Base-by-base conservation (phyloP, 176 grass and related monocot species). In the Oryza meyeriana region DNA sequence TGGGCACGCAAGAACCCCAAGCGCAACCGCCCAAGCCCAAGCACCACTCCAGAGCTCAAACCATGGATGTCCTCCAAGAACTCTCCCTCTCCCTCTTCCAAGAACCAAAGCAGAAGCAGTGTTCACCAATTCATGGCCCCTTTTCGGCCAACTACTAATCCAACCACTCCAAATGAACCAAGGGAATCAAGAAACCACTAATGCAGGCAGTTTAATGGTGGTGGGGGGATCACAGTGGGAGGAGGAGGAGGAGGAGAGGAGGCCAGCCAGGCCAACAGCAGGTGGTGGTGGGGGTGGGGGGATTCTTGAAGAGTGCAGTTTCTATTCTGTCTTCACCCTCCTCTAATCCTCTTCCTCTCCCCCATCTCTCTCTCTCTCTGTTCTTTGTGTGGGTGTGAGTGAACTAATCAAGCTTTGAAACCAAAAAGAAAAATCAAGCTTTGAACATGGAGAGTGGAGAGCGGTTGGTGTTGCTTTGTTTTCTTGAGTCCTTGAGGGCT, bases 261-360 rank as follows among this genome's bases (percentile, higher is more conserved):
- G 33, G 50, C 9, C 57, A 75, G 42, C 36, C 48, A 52, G 7
- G 20, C 52, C 52, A 58, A 9, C 55, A 1, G 40, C 17, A 55
- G 61, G 45, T 32, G 31, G 74, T 27, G 4, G 71, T 58, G 72
- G 72, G 50, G 66, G 64, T 69, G 4, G 52, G 44, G 45, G 40
- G 50, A 20, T 18, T 29, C 65, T 57, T 81, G 75, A 80, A 77
- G 85, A 66, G 68, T 69, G 78, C 71, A 97, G 79, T 87, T 97
- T 93, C 88, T 87, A 91, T 85, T 88, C 70, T 90, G 88, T 91
- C 88, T 73, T 82, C 57, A 47, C 57, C 64, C 79, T 36, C 5
- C 35, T 36, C 35, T 36, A n/a, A n/a, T n/a, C n/a, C n/a, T n/a
- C n/a, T 36, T 4, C 35, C 35, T 48, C 45, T 45, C 45, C 12